A percentile compares a stretch with the other conserved stretches of the same genome.
Evolutionary conservation across 1,284 basidiomycete species (phyloP).

Genomic region (Ganoderma lingzhi): DNA sequence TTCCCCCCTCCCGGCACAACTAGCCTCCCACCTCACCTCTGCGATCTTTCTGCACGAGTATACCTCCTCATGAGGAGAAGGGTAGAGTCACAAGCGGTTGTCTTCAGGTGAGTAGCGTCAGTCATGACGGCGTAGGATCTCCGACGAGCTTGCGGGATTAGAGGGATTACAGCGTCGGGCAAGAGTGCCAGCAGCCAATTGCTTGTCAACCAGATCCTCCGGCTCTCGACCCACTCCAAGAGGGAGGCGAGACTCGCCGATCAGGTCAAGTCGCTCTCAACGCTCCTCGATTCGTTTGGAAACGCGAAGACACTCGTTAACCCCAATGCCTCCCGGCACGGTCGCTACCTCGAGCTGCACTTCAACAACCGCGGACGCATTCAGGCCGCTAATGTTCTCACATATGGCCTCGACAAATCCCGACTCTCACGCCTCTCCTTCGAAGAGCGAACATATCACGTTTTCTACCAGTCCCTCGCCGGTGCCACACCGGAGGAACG

Average conservation of each 20-base stretch:
- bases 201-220: conserved; percentile 81
- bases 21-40: conserved; percentile 84
- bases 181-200: conserved; percentile 83
- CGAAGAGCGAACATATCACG: conserved; percentile 92
- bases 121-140: conserved; percentile 12
- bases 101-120: conserved; percentile 77
- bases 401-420: conserved; percentile 89
- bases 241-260: conserved; percentile 78
- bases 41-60: conserved; percentile 85
- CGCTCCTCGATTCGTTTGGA: conserved; percentile 88
- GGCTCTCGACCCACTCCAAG: conserved; percentile 81
- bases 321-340: conserved; percentile 88
- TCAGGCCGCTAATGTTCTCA: conserved; percentile 80
- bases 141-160: conserved; percentile 43
- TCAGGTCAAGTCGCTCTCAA: conserved; percentile 80
- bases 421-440: conserved; percentile 78
- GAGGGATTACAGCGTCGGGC: conserved; percentile 90
- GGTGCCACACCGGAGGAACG: conserved; percentile 86
- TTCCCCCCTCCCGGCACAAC: conserved; percentile 66
- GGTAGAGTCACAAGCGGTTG: conserved; percentile 79
- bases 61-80: conserved; percentile 86
- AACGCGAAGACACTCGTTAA: conserved; percentile 89
- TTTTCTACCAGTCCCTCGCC: conserved; percentile 92
- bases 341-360: conserved; percentile 90
- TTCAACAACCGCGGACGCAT: conserved; percentile 84